These are phyloP conservation scores for Wallemia ichthyophaga DNA, from an alignment of 1,284 basidiomycete genomes.

Conservation along the genomic window DNA sequence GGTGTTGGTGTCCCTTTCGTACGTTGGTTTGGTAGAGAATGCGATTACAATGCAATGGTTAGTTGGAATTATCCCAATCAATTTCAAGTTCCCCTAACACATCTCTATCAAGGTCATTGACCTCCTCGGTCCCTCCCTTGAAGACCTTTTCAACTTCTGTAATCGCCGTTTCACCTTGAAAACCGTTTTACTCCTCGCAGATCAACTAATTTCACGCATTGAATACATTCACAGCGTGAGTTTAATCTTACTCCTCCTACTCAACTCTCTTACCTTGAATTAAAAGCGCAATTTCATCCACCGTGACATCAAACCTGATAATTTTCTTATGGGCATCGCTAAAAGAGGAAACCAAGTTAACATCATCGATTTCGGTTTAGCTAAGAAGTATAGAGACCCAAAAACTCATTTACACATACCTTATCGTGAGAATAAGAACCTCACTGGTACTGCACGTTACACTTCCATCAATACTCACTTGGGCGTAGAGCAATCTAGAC, in stretches of 20 bases:
- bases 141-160: constrained; percentile 99
- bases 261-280: background rate
- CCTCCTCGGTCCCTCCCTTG: constrained; percentile 81
- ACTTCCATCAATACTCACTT: constrained; percentile 98
- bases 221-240: constrained; percentile 66
- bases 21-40: constrained; percentile 94
- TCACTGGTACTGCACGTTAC: constrained; percentile 95
- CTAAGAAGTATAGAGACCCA: constrained; percentile 97
- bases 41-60: constrained; percentile 96
- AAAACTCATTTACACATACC: constrained; percentile 98
- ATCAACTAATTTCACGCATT: constrained; percentile 92
- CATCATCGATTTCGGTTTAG: constrained; percentile 95
- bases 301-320: constrained; percentile 43
- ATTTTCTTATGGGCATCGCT: constrained; percentile 98
- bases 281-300: constrained; percentile 97
- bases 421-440: constrained; percentile 98
- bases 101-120: constrained; percentile 44
- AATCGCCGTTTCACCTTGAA: constrained; percentile 94
- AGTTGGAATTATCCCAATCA: background rate
- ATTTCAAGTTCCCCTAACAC: too few species aligned
- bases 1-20: constrained; percentile 97
- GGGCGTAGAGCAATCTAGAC: constrained; percentile 84
- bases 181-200: constrained; percentile 84
- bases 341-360: constrained; percentile 99
- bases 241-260: background rate